These are phyloP conservation scores for Cylindrodendrum hubeiense DNA, from an alignment of 2,329 filamentous ascomycete genomes.

Conservation along the genomic window DNA sequence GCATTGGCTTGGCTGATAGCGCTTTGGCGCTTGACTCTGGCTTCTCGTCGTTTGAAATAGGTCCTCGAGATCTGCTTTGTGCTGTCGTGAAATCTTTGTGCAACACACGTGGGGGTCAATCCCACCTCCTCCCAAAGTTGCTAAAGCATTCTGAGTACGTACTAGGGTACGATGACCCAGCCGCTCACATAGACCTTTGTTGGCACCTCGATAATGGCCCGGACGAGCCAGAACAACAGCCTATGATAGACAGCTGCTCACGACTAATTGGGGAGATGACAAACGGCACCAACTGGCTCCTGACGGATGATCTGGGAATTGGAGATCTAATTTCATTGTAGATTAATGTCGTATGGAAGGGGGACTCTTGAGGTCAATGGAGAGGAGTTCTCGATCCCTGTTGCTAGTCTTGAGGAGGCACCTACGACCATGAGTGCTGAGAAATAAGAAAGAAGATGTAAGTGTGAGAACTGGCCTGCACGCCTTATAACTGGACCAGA, in stretches of 20 bases:
- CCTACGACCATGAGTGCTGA: too few species aligned
- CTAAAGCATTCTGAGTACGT: constrained; percentile 30
- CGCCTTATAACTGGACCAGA: too few species aligned
- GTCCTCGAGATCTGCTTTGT: constrained; percentile 39
- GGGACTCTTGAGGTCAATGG: too few species aligned
- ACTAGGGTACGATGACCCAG: background rate
- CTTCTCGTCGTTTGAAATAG: constrained; percentile 33
- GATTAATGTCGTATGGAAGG: too few species aligned
- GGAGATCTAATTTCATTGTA: background rate
- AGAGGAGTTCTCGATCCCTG: too few species aligned
- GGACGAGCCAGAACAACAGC: background rate
- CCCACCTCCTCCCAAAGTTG: constrained; percentile 23
- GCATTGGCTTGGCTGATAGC: constrained; percentile 34
- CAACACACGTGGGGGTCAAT: constrained; percentile 29
- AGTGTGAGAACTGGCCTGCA: too few species aligned
- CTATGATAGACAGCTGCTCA: background rate
- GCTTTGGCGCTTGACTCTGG: constrained; percentile 23
- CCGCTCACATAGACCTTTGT: background rate
- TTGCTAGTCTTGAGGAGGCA: too few species aligned
- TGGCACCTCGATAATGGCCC: background rate
- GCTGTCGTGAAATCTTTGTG: constrained; percentile 36
- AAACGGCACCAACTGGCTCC: background rate
- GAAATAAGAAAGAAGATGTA: too few species aligned
- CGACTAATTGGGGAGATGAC: background rate
- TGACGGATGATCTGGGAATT: background rate